These are phyloP conservation scores for Candida sp. DNA, from an alignment of 1,139 yeast genomes.

Conservation along the genomic window DNA sequence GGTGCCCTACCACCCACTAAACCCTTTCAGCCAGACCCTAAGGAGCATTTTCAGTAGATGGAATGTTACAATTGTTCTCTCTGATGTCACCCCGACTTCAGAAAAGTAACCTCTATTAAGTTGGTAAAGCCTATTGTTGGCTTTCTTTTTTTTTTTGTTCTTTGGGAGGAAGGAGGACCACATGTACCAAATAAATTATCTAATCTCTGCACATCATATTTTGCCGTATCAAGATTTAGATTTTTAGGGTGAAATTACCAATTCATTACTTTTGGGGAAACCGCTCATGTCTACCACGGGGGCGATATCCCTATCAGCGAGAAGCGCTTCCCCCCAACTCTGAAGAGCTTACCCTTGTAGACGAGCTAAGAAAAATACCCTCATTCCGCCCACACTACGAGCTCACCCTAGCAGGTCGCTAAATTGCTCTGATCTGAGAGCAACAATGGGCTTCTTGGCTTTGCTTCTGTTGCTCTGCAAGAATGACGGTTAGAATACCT, in stretches of 20 bases:
- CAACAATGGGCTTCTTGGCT: too few relatives aligned
- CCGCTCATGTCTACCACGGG: background rate
- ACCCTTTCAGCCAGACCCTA: background rate
- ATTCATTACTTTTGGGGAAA: background rate
- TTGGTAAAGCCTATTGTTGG: background rate
- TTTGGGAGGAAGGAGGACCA: background rate
- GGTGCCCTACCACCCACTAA: too few relatives aligned
- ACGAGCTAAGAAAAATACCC: too few relatives aligned
- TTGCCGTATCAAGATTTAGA: background rate
- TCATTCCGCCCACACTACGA: too few relatives aligned
- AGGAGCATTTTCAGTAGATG: background rate
- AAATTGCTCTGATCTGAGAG: too few relatives aligned
- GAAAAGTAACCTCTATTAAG: background rate
- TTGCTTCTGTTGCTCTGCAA: too few relatives aligned
- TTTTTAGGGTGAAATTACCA: background rate
- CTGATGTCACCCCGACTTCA: background rate
- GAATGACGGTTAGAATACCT: too few relatives aligned
- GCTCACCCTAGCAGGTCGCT: too few relatives aligned
- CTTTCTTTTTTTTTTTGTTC: background rate
- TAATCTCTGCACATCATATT: background rate
- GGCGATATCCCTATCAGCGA: background rate
- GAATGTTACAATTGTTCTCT: background rate
- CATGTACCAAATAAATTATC: background rate
- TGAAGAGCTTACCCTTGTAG: too few relatives aligned
- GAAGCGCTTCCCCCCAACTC: too few relatives aligned